Conservation (phyloP, 371 early-diverging fungal genomes). For the Zancudomyces culisetae region DNA sequence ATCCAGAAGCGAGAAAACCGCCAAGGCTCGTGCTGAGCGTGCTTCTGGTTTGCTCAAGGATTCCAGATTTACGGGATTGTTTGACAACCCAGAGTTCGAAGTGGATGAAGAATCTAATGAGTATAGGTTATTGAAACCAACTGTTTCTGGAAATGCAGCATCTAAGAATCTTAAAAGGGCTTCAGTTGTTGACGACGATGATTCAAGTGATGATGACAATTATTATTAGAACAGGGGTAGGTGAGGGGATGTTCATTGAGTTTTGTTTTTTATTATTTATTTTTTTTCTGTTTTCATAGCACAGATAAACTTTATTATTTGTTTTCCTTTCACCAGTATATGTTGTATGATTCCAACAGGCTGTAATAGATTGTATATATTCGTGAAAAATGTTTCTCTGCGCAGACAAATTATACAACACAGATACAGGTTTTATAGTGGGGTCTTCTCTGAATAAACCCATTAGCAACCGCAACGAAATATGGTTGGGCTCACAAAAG, state of each 20-base stretch:
- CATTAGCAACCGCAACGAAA: too few relatives aligned
- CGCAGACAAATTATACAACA: too few relatives aligned
- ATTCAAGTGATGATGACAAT: conserved; percentile 1
- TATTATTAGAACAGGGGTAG: neutral
- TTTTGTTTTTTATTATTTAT: too few relatives aligned
- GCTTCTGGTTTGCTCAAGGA: conserved; percentile 43
- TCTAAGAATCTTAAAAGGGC: neutral
- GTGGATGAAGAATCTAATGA: conserved; percentile 74
- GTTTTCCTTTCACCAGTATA: neutral
- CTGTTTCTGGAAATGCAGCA: neutral
- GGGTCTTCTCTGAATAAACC: too few relatives aligned
- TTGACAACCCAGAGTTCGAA: conserved; percentile 81
- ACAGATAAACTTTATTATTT: neutral
- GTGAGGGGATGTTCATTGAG: too few relatives aligned
- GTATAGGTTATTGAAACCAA: conserved; percentile 69
- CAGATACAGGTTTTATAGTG: too few relatives aligned
- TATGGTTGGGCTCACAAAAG: too few relatives aligned
- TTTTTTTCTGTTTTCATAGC: too few relatives aligned
- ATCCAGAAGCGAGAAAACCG: conserved; percentile 27
- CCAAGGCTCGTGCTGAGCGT: conserved; percentile 11
- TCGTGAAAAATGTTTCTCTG: too few relatives aligned
- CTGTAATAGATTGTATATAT: too few relatives aligned
- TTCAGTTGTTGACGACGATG: neutral
- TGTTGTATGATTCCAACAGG: too few relatives aligned
- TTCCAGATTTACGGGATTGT: conserved; percentile 70